Evolutionary conservation across 2,329 filamentous ascomycete species (phyloP), one percentile per base, ranked within the genome.

Genomic region (Anisogramma anomala): DNA sequence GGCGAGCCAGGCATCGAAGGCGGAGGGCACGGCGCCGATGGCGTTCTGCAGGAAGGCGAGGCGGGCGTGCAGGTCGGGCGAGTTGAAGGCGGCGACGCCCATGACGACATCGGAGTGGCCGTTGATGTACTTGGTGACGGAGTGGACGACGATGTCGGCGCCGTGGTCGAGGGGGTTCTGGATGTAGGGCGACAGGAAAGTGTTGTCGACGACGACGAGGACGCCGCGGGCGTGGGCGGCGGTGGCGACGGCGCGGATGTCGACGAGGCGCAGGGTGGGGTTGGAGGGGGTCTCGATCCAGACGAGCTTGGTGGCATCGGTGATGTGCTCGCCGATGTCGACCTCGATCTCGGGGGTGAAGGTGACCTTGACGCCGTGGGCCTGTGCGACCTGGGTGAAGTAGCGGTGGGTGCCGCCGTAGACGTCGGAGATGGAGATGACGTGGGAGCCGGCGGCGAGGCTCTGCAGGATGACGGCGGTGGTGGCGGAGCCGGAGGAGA

Each of bases 101-200:
- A 98, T 98, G 54, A 96, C 80, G 7, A 98, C 91, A 61, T 98
- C 91, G 59, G 79, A 75, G 68, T 98, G 91, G 37, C 91, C 91
- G 62, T 96, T 96, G 68, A 98, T 96, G 67, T 96, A 98, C 68
- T 98, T 98, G 33, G 91, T 98, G 42, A 98, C 91, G 41, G 81
- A 88, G 72, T 96, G 89, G 32, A 96, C 83, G 51, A 96, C 89
- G 50, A 96, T 88, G 62, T 98, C 91, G 52, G 91, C 91, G 53
- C 91, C 91, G 59, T 89, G 85, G 58, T 93, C 82, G 42, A 98
- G 77, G 3, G 91, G 91, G 64, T 94, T 96, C 67, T 98, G 91
- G 35, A 98, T 75, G 61, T 96, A 98, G 23, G 91, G 91, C 47
- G 83, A 89, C 58, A 96, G 71, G 71, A 98, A 98, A 15, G 91